These are phyloP conservation scores for Pyrenophora graminea DNA, from an alignment of 2,329 filamentous ascomycete species.

Conservation along the genomic window DNA sequence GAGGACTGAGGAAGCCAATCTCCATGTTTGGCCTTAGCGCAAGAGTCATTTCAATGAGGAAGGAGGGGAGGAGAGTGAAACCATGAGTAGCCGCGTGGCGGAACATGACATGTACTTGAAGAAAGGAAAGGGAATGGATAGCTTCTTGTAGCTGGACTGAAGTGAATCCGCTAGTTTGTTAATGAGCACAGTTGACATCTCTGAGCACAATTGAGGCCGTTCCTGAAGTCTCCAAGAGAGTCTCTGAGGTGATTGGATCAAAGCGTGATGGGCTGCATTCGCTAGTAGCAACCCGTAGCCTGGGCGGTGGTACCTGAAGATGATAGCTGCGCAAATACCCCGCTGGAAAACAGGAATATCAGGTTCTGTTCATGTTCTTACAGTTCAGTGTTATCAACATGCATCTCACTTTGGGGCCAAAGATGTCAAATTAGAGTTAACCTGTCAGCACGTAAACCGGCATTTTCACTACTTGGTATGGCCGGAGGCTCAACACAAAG, in stretches of 20 bases:
- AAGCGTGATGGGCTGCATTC: constrained; percentile 8
- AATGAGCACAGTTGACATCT: background rate
- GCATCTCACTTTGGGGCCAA: background rate
- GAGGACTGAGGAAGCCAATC: background rate
- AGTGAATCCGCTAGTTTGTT: background rate
- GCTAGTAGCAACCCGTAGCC: constrained; percentile 1
- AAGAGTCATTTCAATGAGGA: background rate
- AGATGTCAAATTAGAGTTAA: background rate
- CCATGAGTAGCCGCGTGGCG: background rate
- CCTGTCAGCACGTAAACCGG: too few relatives aligned
- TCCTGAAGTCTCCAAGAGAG: constrained; percentile 2
- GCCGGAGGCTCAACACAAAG: background rate
- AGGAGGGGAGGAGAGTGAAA: background rate
- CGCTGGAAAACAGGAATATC: background rate
- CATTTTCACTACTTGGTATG: too few relatives aligned
- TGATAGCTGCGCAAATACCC: background rate
- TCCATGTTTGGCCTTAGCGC: constrained; percentile 14
- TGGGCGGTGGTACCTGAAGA: constrained; percentile 2
- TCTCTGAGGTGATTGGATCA: constrained; percentile 2
- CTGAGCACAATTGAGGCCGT: constrained; percentile 17
- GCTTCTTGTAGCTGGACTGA: constrained; percentile 4
- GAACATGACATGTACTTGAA: background rate
- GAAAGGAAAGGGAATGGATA: background rate
- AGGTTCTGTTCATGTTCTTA: too few relatives aligned
- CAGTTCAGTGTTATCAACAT: too few relatives aligned